These are phyloP conservation scores for Ogataea hybrid DNA, from an alignment of 1,139 yeast species.

Conservation along the genomic window DNA sequence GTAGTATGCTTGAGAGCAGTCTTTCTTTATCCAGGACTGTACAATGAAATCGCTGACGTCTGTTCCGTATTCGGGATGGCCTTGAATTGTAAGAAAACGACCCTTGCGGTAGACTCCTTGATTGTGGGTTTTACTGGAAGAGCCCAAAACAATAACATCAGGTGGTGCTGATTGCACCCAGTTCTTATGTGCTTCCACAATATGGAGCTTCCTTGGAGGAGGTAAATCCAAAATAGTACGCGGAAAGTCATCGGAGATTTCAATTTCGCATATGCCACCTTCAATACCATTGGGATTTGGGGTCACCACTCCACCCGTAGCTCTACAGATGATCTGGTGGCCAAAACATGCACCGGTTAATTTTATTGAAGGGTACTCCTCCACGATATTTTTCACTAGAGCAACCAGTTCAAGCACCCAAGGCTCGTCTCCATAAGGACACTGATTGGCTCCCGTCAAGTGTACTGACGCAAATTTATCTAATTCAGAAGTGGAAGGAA, in stretches of 20 bases:
- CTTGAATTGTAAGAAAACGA: conserved; percentile 64
- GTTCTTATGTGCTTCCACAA: conserved; percentile 69
- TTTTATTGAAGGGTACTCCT: conserved; percentile 34
- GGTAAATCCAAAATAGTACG: conserved; percentile 12
- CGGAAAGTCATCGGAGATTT: conserved; percentile 24
- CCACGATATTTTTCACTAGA: conserved; percentile 36
- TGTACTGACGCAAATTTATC: conserved; percentile 5
- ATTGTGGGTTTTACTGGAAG: conserved; percentile 50
- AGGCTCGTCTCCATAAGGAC: conserved; percentile 9
- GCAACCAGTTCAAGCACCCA: conserved; percentile 54
- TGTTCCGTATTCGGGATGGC: conserved; percentile 74
- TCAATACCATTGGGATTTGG: conserved; percentile 68
- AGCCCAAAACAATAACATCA: conserved; percentile 47
- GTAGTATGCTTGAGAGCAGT: conserved; percentile 3
- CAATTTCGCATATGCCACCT: conserved; percentile 51
- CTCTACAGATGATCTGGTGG: conserved; percentile 69
- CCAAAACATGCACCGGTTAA: conserved; percentile 75
- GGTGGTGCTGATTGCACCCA: conserved; percentile 52
- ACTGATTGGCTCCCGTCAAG: conserved; percentile 12
- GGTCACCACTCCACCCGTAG: conserved; percentile 58
- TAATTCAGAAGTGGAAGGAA: conserved; percentile 7
- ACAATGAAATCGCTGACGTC: conserved; percentile 19
- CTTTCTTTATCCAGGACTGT: conserved; percentile 1
- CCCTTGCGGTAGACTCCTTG: conserved; percentile 58
- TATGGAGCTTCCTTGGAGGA: conserved; percentile 30